Base-by-base conservation (phyloP, 345 rosid genomes). In the Combretum micranthum region DNA sequence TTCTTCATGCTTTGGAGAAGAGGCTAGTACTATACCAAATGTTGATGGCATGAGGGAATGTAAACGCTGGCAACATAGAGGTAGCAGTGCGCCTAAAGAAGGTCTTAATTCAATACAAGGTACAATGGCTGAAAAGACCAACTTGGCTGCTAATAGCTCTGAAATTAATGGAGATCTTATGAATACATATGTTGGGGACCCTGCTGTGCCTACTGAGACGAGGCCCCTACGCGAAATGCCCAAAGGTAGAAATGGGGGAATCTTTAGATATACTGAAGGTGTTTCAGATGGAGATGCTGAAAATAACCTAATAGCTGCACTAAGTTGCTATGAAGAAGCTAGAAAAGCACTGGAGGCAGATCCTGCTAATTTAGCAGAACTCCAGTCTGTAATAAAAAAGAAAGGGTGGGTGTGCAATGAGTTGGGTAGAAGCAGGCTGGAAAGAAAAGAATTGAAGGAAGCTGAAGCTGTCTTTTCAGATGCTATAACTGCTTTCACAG, bases 391-490 rank as follows among this genome's bases (percentile, higher is more conserved):
- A 47, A 23, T 75, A 23, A 84, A 75, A 69, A 92, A 81, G 84
- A 84, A 84, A 68, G 96, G 98, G 48, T 92, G 98, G 98, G 84
- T 78, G 46, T 88, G 81, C 70, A 88, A 88, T 53, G 98, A 92
- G 75, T 75, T 92, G 62, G 95, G 98, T 61, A 80, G 95, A 64
- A 77, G 76, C 65, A 84, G 89, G 64, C 84, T 92, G 15, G 83
- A 57, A 65, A 75, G 77, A 55, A 88, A 80, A 64, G 90, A 88
- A 65, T 66, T 86, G 54, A 76, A 46, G 47, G 74, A 74, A 69
- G 98, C 95, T 57, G 95, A 92, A 76, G 76, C 63, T 55, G 87
- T 90, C 21, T 92, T 88, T 74, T 79, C 81, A 56, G 90, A 84
- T 71, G 95, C 98, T 66, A 78, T 88, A 58, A 53, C 47, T 55